Base-by-base conservation (phyloP, 257 asterid species). In the Solanum acaule region DNA sequence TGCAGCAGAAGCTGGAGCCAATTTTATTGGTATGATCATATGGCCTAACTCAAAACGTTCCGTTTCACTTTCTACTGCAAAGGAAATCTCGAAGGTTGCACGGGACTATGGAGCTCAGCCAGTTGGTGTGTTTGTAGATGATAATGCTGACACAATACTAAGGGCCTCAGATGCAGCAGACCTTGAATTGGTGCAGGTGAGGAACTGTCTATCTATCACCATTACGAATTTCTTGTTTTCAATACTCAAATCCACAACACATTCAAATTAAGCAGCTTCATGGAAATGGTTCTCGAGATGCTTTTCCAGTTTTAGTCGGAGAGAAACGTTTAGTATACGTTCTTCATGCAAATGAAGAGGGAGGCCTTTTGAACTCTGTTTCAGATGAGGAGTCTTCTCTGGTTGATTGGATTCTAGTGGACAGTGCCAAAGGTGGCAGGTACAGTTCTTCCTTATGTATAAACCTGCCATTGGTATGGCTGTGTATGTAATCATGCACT, bases 391-490 rank as follows among this genome's bases (percentile, higher is more conserved):
- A 97, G 75, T 92, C 95, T 91, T 90, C 95, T 90, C 92, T 86
- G 87, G 96, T 94, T 92, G 98, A 97, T 89, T 97, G 98, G 99
- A 59, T 96, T 90, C 99, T 97, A 79, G 98, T 95, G 63, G 99
- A 96, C 87, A 96, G 99, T 90, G 99, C 98, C 87, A 89, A 70
- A 87, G 99, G 99, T 38, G 99, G 99, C 90, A 97, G 99, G 99
- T 97, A 89, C 37, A 59, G 76, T 38, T 88, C 23, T 49, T 56
- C 16, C 27, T 25, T 49, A 11, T 61, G 10, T 35, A 87, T 65
- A 35, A 2, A 38, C 14, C 31, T 37, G 31, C 34, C 6, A 9
- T 89, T 49, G 71, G 7, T 37, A 34, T 16, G 27, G 16, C 14
- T 46, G n/a, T 11, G 25, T 78, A 33, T 73, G 65, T 29, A 25